Percentiles rank a stretch among this genome's conserved stretches.
Evolutionary conservation across 768 basidiomycete species (phyloP).

Genomic region (Obba rivulosa): DNA sequence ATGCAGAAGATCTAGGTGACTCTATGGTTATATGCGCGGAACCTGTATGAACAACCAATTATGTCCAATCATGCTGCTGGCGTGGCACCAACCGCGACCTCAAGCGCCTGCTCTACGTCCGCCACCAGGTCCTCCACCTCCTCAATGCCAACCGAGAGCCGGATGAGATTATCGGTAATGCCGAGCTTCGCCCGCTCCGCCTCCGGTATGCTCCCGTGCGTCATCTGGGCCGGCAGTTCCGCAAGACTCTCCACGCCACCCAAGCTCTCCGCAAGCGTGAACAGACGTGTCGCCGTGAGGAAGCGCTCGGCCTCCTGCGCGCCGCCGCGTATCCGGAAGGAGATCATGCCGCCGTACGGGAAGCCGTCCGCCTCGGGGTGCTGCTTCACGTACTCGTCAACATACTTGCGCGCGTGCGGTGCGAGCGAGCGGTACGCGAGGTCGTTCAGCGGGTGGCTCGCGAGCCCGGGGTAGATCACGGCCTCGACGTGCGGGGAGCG

Average conservation of each 20-base stretch:
- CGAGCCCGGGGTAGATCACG: slow-evolving; percentile 84
- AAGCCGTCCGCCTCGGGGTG: slow-evolving; percentile 47
- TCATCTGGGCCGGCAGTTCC: slow-evolving; percentile 86
- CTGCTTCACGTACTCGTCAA: slow-evolving; percentile 34
- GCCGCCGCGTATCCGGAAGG: slow-evolving; percentile 56
- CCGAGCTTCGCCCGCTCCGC: slow-evolving; percentile 65
- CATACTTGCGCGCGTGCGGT: slow-evolving; percentile 64
- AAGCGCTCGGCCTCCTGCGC: slow-evolving; percentile 57
- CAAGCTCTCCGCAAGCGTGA: slow-evolving; percentile 81
- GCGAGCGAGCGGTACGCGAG: slow-evolving; percentile 60
- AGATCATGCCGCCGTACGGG: slow-evolving; percentile 89
- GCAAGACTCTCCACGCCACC: slow-evolving; percentile 92
- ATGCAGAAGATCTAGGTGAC: too few relatives aligned
- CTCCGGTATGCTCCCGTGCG: slow-evolving; percentile 72
- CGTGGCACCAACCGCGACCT: slow-evolving; percentile 26
- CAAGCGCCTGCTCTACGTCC: slow-evolving; percentile 66
- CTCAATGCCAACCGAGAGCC: slow-evolving; percentile 86
- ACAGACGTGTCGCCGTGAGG: slow-evolving; percentile 57
- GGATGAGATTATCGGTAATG: slow-evolving; percentile 70
- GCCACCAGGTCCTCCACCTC: slow-evolving; percentile 76
- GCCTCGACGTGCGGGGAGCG: slow-evolving; percentile 57
- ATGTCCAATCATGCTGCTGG: too few relatives aligned
- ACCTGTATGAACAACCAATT: too few relatives aligned
- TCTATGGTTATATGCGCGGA: too few relatives aligned
- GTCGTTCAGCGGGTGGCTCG: slow-evolving; percentile 57